Percentiles rank a stretch among this genome's conserved stretches.
These are phyloP conservation scores for Russula virescens DNA, from an alignment of 768 basidiomycete species.

Conservation along the genomic window DNA sequence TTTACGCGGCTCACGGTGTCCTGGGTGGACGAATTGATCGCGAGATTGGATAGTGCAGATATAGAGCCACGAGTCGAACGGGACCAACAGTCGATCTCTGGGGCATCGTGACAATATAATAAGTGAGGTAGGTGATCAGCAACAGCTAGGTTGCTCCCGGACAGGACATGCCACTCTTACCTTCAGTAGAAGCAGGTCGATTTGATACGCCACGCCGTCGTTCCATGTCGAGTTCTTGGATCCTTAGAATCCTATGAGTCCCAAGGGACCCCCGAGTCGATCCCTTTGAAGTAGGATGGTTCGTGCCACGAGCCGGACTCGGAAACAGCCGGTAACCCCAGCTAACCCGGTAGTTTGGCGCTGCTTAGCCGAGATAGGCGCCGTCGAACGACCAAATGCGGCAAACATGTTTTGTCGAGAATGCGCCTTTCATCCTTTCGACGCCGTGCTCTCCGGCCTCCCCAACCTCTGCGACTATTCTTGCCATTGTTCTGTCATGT, in stretches of 20 bases:
- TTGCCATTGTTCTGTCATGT: background rate
- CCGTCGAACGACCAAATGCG: background rate
- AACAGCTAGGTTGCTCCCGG: slow-evolving; percentile 7
- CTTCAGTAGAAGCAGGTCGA: slow-evolving; percentile 73
- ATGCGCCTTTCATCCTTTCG: slow-evolving; percentile 5
- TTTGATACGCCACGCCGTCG: slow-evolving; percentile 54
- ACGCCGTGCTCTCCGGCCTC: background rate
- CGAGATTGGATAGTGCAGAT: slow-evolving; percentile 48
- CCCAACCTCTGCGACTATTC: background rate
- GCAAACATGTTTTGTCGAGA: background rate
- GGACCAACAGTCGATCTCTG: slow-evolving; percentile 75
- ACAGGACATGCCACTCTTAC: slow-evolving; percentile 40
- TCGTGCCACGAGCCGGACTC: slow-evolving; percentile 1
- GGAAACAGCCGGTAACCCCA: background rate
- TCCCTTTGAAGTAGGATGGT: background rate
- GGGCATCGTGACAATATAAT: background rate
- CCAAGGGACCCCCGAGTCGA: too few species aligned
- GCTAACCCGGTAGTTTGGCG: background rate
- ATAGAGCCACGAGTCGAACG: slow-evolving; percentile 60
- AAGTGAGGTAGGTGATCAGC: slow-evolving; percentile 13
- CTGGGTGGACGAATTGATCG: slow-evolving; percentile 41
- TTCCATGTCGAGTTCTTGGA: slow-evolving; percentile 42
- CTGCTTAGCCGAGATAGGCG: background rate
- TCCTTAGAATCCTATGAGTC: too few species aligned
- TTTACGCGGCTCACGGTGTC: slow-evolving; percentile 72